These are phyloP conservation scores for Nothomitra cinnamomea DNA, from an alignment of 2,329 filamentous ascomycete species.

Conservation along the genomic window DNA sequence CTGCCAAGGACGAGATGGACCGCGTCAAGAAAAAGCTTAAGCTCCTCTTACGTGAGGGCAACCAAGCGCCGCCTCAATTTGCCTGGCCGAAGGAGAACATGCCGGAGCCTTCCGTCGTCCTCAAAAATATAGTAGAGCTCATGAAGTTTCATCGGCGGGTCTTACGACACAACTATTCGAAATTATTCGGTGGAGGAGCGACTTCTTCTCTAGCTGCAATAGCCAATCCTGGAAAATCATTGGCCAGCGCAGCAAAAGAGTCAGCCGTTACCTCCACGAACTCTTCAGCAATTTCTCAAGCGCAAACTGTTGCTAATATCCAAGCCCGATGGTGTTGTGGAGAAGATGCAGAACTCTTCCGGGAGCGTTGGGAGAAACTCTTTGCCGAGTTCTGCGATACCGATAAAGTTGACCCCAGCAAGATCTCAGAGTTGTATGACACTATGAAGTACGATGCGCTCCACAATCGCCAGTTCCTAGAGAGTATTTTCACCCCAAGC, in stretches of 20 bases:
- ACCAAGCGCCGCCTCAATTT: conserved; percentile 84
- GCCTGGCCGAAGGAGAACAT: conserved; percentile 91
- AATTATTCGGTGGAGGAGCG: conserved; percentile 44
- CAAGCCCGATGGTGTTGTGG: conserved; percentile 92
- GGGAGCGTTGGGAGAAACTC: conserved; percentile 94
- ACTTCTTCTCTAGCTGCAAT: conserved; percentile 44
- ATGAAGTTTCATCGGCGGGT: conserved; percentile 96
- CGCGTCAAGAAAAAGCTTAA: conserved; percentile 99
- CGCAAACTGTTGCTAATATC: conserved; percentile 48
- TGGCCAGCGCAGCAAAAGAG: conserved; percentile 33
- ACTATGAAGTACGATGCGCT: conserved; percentile 99
- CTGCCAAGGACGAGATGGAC: conserved; percentile 97
- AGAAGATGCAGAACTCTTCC: conserved; percentile 87
- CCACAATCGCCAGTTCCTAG: conserved; percentile 88
- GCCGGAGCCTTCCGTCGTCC: conserved; percentile 84
- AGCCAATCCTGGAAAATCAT: conserved; percentile 33
- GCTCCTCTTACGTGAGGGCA: conserved; percentile 76
- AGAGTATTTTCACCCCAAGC: conserved; percentile 91
- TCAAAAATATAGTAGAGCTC: conserved; percentile 77
- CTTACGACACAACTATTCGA: conserved; percentile 86
- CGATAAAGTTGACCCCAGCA: conserved; percentile 96
- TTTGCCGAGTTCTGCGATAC: conserved; percentile 93
- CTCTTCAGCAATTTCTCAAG: conserved; percentile 36
- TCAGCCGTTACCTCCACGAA: conserved; percentile 24
- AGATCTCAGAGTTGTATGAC: conserved; percentile 95